Conservation (phyloP, 208 protist species). For the Leishmania tropica region DNA sequence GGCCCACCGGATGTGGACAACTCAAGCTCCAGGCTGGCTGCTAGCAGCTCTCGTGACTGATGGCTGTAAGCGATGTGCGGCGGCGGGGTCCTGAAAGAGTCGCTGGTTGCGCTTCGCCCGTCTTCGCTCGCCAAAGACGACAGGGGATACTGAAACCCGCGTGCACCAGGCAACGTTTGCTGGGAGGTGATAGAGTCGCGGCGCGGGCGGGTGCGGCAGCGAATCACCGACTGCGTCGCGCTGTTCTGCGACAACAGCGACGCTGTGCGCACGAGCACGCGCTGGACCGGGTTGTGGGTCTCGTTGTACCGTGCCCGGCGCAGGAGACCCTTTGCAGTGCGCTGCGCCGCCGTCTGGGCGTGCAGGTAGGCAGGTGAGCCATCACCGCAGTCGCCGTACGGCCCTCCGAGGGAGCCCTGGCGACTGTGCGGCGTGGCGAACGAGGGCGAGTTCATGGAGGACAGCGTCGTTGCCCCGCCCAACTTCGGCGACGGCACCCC, state of each 20-base stretch:
- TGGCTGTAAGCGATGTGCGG: constrained; percentile 5
- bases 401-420: constrained; percentile 26
- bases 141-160: constrained; percentile 36
- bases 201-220: constrained; percentile 24
- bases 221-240: constrained; percentile 17
- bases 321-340: constrained; percentile 51
- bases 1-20: constrained; percentile 16
- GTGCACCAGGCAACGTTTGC: constrained; percentile 12
- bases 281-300: constrained; percentile 22
- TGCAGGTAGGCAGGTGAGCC: constrained; percentile 11
- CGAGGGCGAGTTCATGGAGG: constrained; percentile 25
- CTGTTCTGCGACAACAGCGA: constrained; percentile 28
- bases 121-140: constrained; percentile 31
- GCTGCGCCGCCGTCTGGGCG: constrained; percentile 34
- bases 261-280: constrained; percentile 12
- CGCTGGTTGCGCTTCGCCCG: constrained; percentile 29
- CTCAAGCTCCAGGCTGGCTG: constrained; percentile 22
- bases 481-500: constrained; percentile 12
- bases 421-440: constrained; percentile 35
- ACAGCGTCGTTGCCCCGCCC: constrained; percentile 11
- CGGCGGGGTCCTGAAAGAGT: constrained; percentile 25
- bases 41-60: constrained; percentile 14
- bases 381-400: constrained; percentile 7
- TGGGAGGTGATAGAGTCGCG: constrained; percentile 32
- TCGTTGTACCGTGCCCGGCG: constrained; percentile 57